Conservation (phyloP, 1,284 basidiomycete species). For the Tausonia pullulans region DNA sequence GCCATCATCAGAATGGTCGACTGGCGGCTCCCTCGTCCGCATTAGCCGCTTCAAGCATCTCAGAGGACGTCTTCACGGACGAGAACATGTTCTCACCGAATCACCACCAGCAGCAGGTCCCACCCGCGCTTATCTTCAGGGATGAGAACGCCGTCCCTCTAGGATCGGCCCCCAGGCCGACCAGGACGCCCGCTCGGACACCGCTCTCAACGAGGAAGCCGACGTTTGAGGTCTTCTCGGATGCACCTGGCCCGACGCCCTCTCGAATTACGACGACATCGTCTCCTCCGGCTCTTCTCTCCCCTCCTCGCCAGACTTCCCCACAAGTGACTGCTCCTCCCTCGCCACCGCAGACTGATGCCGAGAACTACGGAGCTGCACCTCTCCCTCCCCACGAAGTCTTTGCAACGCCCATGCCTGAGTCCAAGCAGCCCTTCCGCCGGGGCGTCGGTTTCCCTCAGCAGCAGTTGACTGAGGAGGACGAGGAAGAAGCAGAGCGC, state of each 20-base stretch:
- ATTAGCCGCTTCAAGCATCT: not conserved
- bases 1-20: not conserved
- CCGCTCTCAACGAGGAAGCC: slow-evolving; percentile 21
- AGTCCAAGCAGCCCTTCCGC: slow-evolving; percentile 13
- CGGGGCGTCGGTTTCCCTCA: slow-evolving; percentile 13
- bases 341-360: slow-evolving; percentile 11
- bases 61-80: slow-evolving; percentile 27
- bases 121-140: slow-evolving; percentile 19
- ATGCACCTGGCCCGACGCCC: too few species aligned
- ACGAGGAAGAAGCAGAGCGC: slow-evolving; percentile 19
- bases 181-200: slow-evolving; percentile 19
- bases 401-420: slow-evolving; percentile 25
- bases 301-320: slow-evolving; percentile 6
- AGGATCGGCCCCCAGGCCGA: slow-evolving; percentile 19
- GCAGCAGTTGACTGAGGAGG: slow-evolving; percentile 18
- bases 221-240: slow-evolving; percentile 28
- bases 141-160: slow-evolving; percentile 27
- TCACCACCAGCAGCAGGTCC: not conserved
- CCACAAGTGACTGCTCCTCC: slow-evolving; percentile 12
- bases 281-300: too few species aligned
- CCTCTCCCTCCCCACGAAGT: slow-evolving; percentile 11
- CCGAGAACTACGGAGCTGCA: slow-evolving; percentile 9
- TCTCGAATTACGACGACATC: too few species aligned
- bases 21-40: not conserved
- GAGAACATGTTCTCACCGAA: slow-evolving; percentile 14